Evolutionary conservation across 352 stramenopile species (phyloP).

Genomic region (Phytophthora cajani): DNA sequence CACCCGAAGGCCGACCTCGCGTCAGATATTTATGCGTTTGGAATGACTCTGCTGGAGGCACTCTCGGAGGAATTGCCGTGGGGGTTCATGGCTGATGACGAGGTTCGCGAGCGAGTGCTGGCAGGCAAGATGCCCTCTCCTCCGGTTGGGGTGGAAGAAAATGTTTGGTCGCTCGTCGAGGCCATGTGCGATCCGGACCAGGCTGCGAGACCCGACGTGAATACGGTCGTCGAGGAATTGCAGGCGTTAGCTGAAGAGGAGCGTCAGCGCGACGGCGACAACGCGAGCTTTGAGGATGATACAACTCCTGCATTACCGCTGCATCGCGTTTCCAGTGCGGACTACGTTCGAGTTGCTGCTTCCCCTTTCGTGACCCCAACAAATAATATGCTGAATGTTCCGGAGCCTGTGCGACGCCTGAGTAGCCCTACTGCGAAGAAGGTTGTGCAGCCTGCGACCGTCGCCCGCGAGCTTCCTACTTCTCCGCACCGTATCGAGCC

Average conservation of each 20-base stretch:
- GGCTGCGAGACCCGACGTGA: constrained; percentile 53
- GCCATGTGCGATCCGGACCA: constrained; percentile 64
- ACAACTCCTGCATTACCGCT: constrained; percentile 29
- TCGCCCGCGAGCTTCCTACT: constrained; percentile 20
- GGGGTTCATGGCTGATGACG: constrained; percentile 55
- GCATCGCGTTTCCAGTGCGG: constrained; percentile 33
- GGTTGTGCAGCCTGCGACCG: constrained; percentile 11
- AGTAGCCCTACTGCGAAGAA: constrained; percentile 28
- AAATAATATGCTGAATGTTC: constrained; percentile 16
- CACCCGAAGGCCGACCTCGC: constrained; percentile 32
- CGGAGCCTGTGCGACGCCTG: constrained; percentile 21
- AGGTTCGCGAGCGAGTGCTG: constrained; percentile 49
- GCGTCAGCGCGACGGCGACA: constrained; percentile 40
- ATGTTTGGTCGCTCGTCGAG: constrained; percentile 51
- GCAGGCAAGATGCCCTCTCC: constrained; percentile 49
- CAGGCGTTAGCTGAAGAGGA: constrained; percentile 59
- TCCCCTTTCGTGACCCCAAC: constrained; percentile 16
- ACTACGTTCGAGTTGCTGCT: constrained; percentile 31
- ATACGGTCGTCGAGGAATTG: constrained; percentile 52
- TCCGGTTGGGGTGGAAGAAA: constrained; percentile 47
- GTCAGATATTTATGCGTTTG: constrained; percentile 71
- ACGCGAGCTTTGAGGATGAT: constrained; percentile 30
- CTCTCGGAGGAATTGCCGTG: constrained; percentile 66
- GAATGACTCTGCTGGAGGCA: constrained; percentile 71
- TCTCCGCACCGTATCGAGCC: constrained; percentile 19